Conservation (phyloP, 768 basidiomycete genomes). For the Pleurotus platypus region DNA sequence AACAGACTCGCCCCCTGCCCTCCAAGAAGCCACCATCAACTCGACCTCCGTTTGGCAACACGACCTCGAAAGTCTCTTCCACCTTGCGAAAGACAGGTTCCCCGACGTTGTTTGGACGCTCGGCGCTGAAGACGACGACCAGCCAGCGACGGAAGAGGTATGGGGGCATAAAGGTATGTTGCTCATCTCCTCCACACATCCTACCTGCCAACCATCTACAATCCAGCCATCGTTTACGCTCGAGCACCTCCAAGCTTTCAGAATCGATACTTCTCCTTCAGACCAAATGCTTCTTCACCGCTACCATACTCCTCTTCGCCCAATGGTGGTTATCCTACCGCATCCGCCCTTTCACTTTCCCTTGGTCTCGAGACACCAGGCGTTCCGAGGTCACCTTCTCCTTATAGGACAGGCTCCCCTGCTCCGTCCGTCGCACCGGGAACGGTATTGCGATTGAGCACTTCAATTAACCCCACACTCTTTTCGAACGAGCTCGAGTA, state of each 20-base stretch:
- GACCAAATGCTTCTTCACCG: constrained; percentile 57
- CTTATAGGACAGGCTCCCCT: constrained; percentile 41
- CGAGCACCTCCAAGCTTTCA: constrained; percentile 93
- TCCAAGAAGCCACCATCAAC: constrained; percentile 61
- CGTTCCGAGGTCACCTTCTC: constrained; percentile 45
- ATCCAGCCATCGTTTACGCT: constrained; percentile 86
- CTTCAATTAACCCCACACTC: constrained; percentile 70
- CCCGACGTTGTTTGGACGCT: constrained; percentile 97
- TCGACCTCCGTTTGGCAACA: constrained; percentile 76
- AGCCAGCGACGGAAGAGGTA: constrained; percentile 51
- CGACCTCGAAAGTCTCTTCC: constrained; percentile 77
- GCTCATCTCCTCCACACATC: background rate
- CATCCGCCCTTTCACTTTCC: constrained; percentile 60
- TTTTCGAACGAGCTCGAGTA: constrained; percentile 92
- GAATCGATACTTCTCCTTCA: constrained; percentile 80
- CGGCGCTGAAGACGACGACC: constrained; percentile 42
- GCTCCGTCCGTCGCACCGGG: constrained; percentile 38
- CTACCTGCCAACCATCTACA: background rate
- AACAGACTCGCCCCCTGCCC: constrained; percentile 37
- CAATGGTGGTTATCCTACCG: constrained; percentile 44
- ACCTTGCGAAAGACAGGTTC: constrained; percentile 84
- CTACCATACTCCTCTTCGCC: constrained; percentile 43
- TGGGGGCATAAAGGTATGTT: constrained; percentile 93
- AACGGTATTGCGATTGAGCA: constrained; percentile 57
- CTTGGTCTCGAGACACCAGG: constrained; percentile 38